Base-by-base conservation (phyloP, 495 filamentous ascomycete genomes). In the Penicillium paxilli region DNA sequence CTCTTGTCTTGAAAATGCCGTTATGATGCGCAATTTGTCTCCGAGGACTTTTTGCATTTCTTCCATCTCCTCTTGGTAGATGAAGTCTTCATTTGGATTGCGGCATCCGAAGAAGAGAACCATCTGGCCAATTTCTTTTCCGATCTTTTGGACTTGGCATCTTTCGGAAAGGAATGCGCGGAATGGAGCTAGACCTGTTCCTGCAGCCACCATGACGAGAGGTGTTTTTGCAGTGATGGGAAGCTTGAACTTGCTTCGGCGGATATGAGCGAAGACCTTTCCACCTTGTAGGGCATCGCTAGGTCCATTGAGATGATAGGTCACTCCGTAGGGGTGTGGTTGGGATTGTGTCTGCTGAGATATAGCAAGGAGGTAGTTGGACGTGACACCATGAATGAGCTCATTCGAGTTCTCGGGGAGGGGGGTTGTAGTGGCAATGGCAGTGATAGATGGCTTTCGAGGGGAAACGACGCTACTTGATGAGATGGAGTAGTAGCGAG, bases 401-500 rank as follows among this genome's bases (percentile, higher is more conserved):
- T 72, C 55, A 16, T 51, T 47, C 17, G 63, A 17, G 35, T 64
- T 63, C 2, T 59, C 60, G 3, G 57, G 62, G 9, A 72, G 52
- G 2, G 63, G 49, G 0, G 60, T 62, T 25, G 66, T 64, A 12
- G 69, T 62, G 16, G 78, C 74, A 19, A 77, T 63, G 7, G 69
- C 74, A 0, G 79, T 80, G 45, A 80, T 72, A 5, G 74, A 64
- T 19, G 71, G 59, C 30, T 68, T 62, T 14, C 74, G 71, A 0
- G 77, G 73, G 7, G 69, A 63, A 33, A 80, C 62, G 7, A 78
- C 63, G 12, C 71, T 73, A 24, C 72, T 77, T 7, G 78, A 81
- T 14, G 80, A 80, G 58, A 83, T 83, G 47, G 78, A 81, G 63
- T 83, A 83, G 63, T 76, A 78, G 26, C 80, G 75, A 1, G 79